Evolutionary conservation across 2,329 filamentous ascomycete genomes (phyloP).

Genomic region (Colletotrichum trifolii): DNA sequence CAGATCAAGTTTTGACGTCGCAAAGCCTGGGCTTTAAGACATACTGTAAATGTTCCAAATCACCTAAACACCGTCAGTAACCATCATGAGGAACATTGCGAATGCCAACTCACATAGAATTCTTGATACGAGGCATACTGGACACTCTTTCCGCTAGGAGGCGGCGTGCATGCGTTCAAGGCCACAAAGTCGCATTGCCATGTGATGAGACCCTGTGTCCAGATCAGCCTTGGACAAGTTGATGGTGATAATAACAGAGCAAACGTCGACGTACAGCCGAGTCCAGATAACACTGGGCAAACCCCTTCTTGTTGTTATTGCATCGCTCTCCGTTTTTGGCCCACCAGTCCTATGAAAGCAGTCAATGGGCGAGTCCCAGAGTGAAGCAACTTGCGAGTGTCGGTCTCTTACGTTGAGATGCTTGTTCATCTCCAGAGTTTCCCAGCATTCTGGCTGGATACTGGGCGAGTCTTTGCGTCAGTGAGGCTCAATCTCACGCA

Average conservation of each 20-base stretch:
- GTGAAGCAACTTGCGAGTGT: no score
- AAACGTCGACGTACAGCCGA: conserved; percentile 4
- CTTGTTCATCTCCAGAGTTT: no score
- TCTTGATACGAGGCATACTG: conserved; percentile 14
- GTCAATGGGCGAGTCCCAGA: no score
- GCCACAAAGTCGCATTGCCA: conserved; percentile 22
- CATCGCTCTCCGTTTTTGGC: conserved; percentile 17
- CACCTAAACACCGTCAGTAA: not conserved
- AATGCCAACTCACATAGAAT: conserved; percentile 15
- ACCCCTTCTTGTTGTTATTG: conserved; percentile 1
- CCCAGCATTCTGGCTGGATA: no score
- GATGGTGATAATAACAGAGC: not conserved
- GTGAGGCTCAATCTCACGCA: no score
- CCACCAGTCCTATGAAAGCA: conserved; percentile 17
- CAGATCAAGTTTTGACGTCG: accelerated
- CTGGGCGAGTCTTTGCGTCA: no score
- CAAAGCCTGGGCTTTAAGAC: not conserved
- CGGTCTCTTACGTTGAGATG: no score
- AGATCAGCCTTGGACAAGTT: not conserved
- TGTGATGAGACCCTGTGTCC: conserved; percentile 13
- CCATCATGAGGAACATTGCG: no score
- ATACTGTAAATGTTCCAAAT: conserved; percentile 27
- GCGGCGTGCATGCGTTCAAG: conserved; percentile 19
- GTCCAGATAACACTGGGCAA: conserved; percentile 19
- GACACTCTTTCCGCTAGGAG: conserved; percentile 10